Conservation (phyloP, 495 filamentous ascomycete genomes). For the Penicillium antarcticum region DNA sequence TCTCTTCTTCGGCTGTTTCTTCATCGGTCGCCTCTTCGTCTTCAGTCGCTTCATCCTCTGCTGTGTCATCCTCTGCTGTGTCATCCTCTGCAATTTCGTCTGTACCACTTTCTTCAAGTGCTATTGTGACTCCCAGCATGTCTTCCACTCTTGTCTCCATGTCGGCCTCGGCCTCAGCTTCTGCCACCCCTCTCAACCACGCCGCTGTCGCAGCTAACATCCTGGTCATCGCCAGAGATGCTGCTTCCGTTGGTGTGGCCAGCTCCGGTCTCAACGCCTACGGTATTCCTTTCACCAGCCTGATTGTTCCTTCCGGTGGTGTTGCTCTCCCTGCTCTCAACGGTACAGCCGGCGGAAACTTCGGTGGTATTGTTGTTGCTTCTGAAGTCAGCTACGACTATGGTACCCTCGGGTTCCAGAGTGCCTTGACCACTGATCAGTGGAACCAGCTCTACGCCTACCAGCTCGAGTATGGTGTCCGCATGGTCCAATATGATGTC, state of each 20-base stretch:
- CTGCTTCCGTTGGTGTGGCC: conserved; percentile 41
- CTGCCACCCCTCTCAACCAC: conserved; percentile 17
- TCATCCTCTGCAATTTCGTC: conserved; percentile 4
- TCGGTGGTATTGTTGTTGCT: conserved; percentile 53
- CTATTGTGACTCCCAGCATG: conserved; percentile 21
- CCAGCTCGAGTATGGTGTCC: conserved; percentile 54
- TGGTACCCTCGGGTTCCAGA: conserved; percentile 38
- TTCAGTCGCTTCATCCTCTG: background rate
- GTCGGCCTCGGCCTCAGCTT: conserved; percentile 16
- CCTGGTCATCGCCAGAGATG: conserved; percentile 55
- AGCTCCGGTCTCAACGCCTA: conserved; percentile 56
- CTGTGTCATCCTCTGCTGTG: background rate
- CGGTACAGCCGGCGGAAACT: conserved; percentile 49
- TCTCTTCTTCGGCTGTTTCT: background rate
- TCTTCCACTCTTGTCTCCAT: conserved; percentile 21
- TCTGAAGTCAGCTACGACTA: conserved; percentile 57
- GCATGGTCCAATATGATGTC: conserved; percentile 59
- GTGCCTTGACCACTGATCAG: conserved; percentile 54
- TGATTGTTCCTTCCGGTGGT: conserved; percentile 52
- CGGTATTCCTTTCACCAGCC: conserved; percentile 55
- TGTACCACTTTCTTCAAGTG: conserved; percentile 14
- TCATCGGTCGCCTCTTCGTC: background rate
- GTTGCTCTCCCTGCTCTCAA: conserved; percentile 50
- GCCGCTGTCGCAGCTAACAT: conserved; percentile 45
- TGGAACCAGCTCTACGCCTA: conserved; percentile 57